Base-by-base conservation (phyloP, 176 grass and related monocot genomes). In the Areca catechu region DNA sequence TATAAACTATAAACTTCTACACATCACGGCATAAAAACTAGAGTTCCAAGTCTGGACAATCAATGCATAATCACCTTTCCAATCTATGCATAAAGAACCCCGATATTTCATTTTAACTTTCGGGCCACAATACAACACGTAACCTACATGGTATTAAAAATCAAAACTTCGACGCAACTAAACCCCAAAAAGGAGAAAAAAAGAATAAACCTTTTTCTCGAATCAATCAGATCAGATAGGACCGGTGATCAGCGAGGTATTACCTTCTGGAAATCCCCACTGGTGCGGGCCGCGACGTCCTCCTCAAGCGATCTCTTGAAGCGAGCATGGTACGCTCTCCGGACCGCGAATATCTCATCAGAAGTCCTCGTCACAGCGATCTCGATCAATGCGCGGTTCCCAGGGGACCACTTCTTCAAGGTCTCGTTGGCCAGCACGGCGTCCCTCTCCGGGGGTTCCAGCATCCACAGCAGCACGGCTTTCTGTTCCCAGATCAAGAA, bases 231-330 rank as follows among this genome's bases (percentile, higher is more conserved):
- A 37, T 37, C 34, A 37, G 1, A 10, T 9, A 37, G 34, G 34
- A 10, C 34, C 34, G 12, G 7, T 2, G 34, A 37, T 1, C 34
- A 37, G 7, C 34, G 15, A n/a, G 62, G 34, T 0, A 50, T 49
- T 60, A 90, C 86, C 86, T 91, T 97, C 63, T 80, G 72, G 86
- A 97, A 90, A 60, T 91, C 86, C 1, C 83, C 92, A 1, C 60
- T 80, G 68, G 68, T 77, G 50, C 88, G 92, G 0, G 72, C 77
- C 0, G 86, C 83, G 56, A 97, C 84, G 15, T 97, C 92, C 75
- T 97, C 92, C 78, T 97, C 92, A 56, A 97, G 83, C 56, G 86
- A 88, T 12, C 83, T 77, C 77, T 97, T 97, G 78, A 80, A 91
- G 27, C 76, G 77, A 4, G 74, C 80, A 17, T 90, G 92, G 78